Evolutionary conservation across 805 yeast genomes (phyloP).

Genomic region (Zygotorulaspora danielsina): DNA sequence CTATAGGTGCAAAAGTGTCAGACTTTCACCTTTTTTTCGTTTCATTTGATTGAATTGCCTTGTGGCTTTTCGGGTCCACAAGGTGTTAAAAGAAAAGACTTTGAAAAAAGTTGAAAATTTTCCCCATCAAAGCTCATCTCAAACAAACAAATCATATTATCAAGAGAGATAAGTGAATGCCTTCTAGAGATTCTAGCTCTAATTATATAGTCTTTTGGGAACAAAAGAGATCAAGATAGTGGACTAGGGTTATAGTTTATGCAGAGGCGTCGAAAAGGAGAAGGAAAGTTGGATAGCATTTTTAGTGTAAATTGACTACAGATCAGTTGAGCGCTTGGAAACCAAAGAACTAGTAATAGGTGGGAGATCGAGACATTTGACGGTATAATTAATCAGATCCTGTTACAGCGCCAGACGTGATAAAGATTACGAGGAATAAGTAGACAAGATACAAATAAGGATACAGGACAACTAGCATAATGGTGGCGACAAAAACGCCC

Average conservation of each 20-base stretch:
- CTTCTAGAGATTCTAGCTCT: neutral
- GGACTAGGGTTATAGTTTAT: neutral
- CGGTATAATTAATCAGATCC: too few species aligned
- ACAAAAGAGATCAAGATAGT: neutral
- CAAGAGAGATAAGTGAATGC: constrained; percentile 1
- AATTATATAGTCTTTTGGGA: neutral
- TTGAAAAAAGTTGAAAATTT: constrained; percentile 13
- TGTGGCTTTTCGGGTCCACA: constrained; percentile 5
- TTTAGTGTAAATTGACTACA: neutral
- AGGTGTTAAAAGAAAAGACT: constrained; percentile 7
- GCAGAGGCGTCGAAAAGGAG: neutral
- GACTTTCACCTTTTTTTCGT: neutral
- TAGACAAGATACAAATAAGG: too few species aligned
- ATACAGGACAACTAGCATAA: too few species aligned
- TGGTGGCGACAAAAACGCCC: constrained; percentile 28
- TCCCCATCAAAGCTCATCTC: constrained; percentile 18
- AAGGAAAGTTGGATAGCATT: neutral
- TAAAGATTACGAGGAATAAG: too few species aligned
- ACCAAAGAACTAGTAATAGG: too few species aligned
- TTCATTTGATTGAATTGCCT: neutral
- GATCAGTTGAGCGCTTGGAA: too few species aligned
- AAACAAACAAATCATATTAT: constrained; percentile 1
- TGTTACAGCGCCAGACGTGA: too few species aligned
- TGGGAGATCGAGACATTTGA: too few species aligned
- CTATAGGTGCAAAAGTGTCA: neutral